Conservation (phyloP, 2,329 filamentous ascomycete species). For the Ophioceras dolichostomum region DNA sequence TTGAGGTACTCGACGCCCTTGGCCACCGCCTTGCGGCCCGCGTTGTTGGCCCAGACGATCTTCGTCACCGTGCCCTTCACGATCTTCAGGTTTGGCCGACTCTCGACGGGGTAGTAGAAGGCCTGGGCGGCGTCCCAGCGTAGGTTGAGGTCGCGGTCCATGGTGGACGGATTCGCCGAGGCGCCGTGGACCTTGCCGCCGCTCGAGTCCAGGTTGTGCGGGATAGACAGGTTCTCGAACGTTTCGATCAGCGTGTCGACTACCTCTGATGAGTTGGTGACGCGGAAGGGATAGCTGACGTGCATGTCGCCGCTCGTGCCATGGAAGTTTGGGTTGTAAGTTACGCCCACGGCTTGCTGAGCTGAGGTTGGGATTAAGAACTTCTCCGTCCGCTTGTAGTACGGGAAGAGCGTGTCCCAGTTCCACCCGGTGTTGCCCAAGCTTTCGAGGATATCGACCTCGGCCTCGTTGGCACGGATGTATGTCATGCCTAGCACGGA, state of each 20-base stretch:
- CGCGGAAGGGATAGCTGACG: slow-evolving; percentile 20
- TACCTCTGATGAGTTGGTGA: slow-evolving; percentile 21
- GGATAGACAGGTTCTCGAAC: slow-evolving; percentile 19
- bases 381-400: slow-evolving; percentile 14
- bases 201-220: slow-evolving; percentile 23
- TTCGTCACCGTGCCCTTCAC: slow-evolving; percentile 22
- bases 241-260: slow-evolving; percentile 13
- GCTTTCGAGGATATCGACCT: slow-evolving; percentile 21
- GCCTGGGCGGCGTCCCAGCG: slow-evolving; percentile 28
- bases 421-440: slow-evolving; percentile 18
- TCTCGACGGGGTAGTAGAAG: slow-evolving; percentile 24
- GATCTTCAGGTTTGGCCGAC: slow-evolving; percentile 24
- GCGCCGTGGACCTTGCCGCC: slow-evolving; percentile 24
- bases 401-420: slow-evolving; percentile 11
- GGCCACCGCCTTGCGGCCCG: slow-evolving; percentile 9
- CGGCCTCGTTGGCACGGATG: slow-evolving; percentile 15
- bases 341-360: slow-evolving; percentile 16
- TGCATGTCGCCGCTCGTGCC: slow-evolving; percentile 21
- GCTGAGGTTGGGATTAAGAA: slow-evolving; percentile 8
- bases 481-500: slow-evolving; percentile 13
- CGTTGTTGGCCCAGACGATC: slow-evolving; percentile 14
- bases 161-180: slow-evolving; percentile 23
- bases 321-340: slow-evolving; percentile 20
- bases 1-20: slow-evolving; percentile 22
- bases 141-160: slow-evolving; percentile 22